These are phyloP conservation scores for Cryptomeria japonica DNA, from an alignment of 75 land plant species.

Conservation along the genomic window DNA sequence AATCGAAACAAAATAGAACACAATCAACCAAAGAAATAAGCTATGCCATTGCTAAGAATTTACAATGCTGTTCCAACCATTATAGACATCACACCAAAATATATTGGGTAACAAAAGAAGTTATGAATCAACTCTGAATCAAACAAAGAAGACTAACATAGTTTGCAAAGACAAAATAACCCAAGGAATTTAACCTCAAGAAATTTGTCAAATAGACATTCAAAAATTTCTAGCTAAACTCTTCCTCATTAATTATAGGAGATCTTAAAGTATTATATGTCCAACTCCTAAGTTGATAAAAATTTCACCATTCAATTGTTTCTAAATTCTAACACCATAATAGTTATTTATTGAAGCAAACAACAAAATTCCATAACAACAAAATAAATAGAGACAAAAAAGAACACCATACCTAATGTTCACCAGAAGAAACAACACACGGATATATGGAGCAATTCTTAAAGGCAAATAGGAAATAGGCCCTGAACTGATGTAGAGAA, in stretches of 20 bases:
- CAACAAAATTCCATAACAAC: background rate
- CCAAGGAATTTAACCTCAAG: background rate
- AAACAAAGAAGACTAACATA: background rate
- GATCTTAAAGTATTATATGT: background rate
- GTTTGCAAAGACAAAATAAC: background rate
- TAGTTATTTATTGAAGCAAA: background rate
- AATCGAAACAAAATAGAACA: background rate
- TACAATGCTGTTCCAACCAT: background rate
- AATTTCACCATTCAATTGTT: background rate
- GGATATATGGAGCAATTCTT: slow-evolving; percentile 78
- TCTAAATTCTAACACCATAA: background rate
- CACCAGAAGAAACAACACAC: slow-evolving; percentile 61
- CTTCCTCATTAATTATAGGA: background rate
- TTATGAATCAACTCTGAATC: background rate
- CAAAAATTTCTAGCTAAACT: background rate
- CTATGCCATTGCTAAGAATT: background rate
- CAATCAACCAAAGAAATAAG: background rate
- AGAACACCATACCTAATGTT: slow-evolving; percentile 52
- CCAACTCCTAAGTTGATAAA: background rate
- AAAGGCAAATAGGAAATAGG: slow-evolving; percentile 54
- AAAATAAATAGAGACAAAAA: background rate
- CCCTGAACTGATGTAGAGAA: slow-evolving; percentile 50
- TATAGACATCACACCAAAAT: background rate
- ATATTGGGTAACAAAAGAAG: background rate
- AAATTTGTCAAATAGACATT: background rate